Conservation (phyloP, 257 asterid genomes). For the Capsicum chinense region DNA sequence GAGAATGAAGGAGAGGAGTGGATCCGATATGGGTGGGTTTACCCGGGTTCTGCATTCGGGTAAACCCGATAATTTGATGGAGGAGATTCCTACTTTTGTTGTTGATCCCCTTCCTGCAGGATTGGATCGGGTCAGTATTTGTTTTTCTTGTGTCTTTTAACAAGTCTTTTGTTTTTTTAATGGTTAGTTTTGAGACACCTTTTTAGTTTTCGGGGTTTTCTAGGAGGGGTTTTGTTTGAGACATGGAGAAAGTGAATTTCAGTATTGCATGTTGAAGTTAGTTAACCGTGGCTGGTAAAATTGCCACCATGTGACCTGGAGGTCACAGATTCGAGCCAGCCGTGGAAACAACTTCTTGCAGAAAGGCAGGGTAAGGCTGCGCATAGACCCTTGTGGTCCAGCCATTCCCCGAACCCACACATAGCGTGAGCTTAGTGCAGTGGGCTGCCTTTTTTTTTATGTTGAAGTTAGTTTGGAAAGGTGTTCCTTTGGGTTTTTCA, state of each 20-base stretch:
- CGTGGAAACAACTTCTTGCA: no score
- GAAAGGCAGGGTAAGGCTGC: no score
- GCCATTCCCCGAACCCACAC: no score
- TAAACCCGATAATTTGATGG: conserved; percentile 83
- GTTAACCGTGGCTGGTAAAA: no score
- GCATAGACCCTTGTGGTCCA: no score
- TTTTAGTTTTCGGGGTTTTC: neutral
- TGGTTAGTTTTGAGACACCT: neutral
- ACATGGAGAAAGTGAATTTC: neutral
- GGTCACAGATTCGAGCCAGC: no score
- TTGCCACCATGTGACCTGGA: no score
- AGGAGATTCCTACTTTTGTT: conserved; percentile 84
- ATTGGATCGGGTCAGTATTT: conserved; percentile 78
- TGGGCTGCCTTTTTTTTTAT: neutral
- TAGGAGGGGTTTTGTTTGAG: neutral
- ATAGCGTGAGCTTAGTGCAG: no score
- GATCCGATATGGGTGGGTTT: conserved; percentile 97
- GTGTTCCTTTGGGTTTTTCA: neutral
- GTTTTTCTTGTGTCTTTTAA: neutral
- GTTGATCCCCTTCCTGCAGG: conserved; percentile 95
- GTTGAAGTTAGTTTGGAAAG: neutral
- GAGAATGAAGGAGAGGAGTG: conserved; percentile 68
- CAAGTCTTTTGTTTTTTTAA: no score
- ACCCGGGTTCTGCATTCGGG: conserved; percentile 95
- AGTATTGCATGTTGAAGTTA: no score